A percentile compares a stretch with the other conserved stretches of the same genome.
Evolutionary conservation across 768 basidiomycete genomes (phyloP).

Genomic region (Flagelloscypha sp.): DNA sequence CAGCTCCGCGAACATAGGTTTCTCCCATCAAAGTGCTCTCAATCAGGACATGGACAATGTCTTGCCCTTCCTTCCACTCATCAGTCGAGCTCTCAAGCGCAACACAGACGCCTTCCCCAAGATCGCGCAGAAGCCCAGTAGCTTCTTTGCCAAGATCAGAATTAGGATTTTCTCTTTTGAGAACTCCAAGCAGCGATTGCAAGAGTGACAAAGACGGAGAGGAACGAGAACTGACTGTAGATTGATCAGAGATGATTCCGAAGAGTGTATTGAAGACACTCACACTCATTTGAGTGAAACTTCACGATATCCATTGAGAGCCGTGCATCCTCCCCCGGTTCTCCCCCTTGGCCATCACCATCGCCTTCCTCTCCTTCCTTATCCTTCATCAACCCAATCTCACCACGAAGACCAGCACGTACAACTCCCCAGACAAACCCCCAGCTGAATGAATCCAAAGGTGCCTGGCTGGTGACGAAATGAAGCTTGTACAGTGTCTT

Average conservation of each 20-base stretch:
- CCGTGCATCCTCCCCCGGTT: too few species aligned
- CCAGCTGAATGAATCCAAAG: too few species aligned
- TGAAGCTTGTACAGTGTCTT: too few species aligned
- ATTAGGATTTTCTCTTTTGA: slow-evolving; percentile 48
- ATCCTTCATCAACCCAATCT: too few species aligned
- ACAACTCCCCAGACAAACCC: too few species aligned
- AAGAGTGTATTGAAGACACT: slow-evolving; percentile 17
- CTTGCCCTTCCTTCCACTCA: too few species aligned
- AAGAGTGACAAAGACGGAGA: slow-evolving; percentile 68
- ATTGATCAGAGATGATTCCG: slow-evolving; percentile 1
- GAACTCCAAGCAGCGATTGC: slow-evolving; percentile 36
- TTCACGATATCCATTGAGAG: slow-evolving; percentile 60
- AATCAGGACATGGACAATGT: slow-evolving; percentile 68
- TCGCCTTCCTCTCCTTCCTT: too few species aligned
- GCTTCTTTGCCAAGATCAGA: slow-evolving; percentile 80
- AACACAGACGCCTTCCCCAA: slow-evolving; percentile 73
- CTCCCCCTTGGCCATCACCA: too few species aligned
- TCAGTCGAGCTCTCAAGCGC: slow-evolving; percentile 71
- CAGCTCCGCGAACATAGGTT: slow-evolving; percentile 78
- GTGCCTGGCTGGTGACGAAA: too few species aligned
- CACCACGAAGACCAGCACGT: too few species aligned
- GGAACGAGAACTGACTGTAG: slow-evolving; percentile 39
- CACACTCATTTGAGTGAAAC: slow-evolving; percentile 69
- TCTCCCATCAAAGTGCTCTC: slow-evolving; percentile 77
- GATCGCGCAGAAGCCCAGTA: slow-evolving; percentile 68